phyloP scores from a whole-genome alignment of 2,329 filamentous ascomycete genomes.

The Hypocrella siamensis region DNA sequence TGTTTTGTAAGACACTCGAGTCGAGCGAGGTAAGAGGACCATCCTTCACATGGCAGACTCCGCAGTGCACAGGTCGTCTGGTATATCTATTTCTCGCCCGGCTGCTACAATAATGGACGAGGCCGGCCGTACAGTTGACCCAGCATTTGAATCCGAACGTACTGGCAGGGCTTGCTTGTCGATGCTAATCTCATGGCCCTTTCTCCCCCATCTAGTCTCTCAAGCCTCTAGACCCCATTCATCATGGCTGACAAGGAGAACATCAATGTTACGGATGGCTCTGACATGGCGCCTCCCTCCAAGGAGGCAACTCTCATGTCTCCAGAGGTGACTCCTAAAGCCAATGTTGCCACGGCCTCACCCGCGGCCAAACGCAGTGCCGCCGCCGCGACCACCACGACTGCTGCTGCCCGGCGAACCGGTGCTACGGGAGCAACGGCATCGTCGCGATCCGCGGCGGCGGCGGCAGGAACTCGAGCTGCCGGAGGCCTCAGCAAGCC shows the following conservation, averaged over 20 bases:
- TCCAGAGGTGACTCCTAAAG: conserved; percentile 17
- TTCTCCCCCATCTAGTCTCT: not conserved
- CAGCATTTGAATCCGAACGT: too few species aligned
- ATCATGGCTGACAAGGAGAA: conserved; percentile 32
- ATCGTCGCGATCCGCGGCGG: conserved; percentile 6
- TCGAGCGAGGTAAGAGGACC: too few species aligned
- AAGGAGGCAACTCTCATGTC: conserved; percentile 14
- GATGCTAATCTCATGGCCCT: too few species aligned
- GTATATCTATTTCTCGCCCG: too few species aligned
- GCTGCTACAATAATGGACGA: too few species aligned
- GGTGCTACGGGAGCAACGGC: conserved; percentile 13
- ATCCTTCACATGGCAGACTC: too few species aligned
- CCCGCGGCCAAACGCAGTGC: conserved; percentile 20
- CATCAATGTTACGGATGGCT: conserved; percentile 27
- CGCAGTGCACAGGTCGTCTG: too few species aligned
- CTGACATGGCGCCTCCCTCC: conserved; percentile 19
- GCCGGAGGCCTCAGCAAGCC: conserved; percentile 26
- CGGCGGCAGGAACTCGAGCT: conserved; percentile 3
- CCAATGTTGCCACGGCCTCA: conserved; percentile 12
- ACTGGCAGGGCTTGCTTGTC: too few species aligned
- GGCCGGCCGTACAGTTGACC: too few species aligned
- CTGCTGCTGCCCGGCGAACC: conserved; percentile 17
- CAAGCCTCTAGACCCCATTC: not conserved
- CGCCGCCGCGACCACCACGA: conserved; percentile 14
- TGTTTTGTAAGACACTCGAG: too few species aligned